Evolutionary conservation across 257 asterid genomes (phyloP), one percentile per base, ranked within the genome.

Genomic region (Hygrophila difformis): DNA sequence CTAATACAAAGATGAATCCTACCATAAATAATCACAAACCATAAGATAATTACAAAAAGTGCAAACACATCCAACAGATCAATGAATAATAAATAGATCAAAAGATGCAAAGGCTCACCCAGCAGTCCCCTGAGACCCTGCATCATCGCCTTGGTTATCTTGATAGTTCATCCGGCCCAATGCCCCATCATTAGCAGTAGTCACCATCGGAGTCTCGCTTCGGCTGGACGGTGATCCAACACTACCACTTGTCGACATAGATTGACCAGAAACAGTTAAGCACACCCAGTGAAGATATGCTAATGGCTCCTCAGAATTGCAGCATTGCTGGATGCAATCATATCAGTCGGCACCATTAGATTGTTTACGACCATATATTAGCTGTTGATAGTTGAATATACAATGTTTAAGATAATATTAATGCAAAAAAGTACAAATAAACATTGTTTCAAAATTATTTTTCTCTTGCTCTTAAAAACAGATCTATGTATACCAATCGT

Each of bases 171-270:
- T 53, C 70, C 74, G 66, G 38, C 61, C 57, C 35, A 78, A 74
- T 28, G 93, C 74, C 46, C 67, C 76, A 18, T 81, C 97, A 44
- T 79, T 71, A 43, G 76, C 84, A 0, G 94, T 75, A 6, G 87
- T 68, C 15, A 85, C 75, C 66, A 67, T 44, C 8, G 89, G 93
- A 6, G 86, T 82, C 74, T 88, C 97, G 61, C 95, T 84, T 57
- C 93, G 77, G 71, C 86, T 81, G 6, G 94, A 88, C 1, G 97
- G 98, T 4, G 98, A 82, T 31, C 98, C 98, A 33, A 82, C 69
- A 23, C 98, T 89, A 19, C 96, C 86, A 59, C 98, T 89, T 8
- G 96, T 89, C 12, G 96, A 85, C 56, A 82, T 64, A 2, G 98
- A 89, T 63, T 89, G 98, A 50, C 98, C 96, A 15, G 98, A 85